Conservation (phyloP, 805 yeast species). For the Starmera dryadoides region DNA sequence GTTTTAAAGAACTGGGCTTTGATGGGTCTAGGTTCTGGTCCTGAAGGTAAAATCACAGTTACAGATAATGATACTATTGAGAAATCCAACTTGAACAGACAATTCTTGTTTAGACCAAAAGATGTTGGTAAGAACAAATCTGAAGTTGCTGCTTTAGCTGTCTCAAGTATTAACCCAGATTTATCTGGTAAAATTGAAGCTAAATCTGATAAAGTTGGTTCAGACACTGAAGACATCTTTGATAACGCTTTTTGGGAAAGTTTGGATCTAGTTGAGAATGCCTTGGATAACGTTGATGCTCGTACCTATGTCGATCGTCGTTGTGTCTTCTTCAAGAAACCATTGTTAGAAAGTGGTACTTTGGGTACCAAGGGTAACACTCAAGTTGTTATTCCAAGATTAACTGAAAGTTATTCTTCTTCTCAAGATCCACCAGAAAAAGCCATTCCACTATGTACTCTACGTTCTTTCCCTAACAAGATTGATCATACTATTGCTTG, state of each 20-base stretch:
- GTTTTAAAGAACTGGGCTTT: slow-evolving; percentile 98
- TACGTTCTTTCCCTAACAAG: slow-evolving; percentile 95
- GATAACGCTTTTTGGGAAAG: slow-evolving; percentile 79
- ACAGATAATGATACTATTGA: slow-evolving; percentile 96
- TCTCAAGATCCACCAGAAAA: slow-evolving; percentile 99
- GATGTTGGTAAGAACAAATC: slow-evolving; percentile 93
- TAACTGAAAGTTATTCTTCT: slow-evolving; percentile 94
- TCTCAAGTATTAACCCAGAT: slow-evolving; percentile 77
- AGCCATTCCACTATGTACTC: slow-evolving; percentile 93
- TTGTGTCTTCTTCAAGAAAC: slow-evolving; percentile 86
- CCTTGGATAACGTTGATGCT: slow-evolving; percentile 95
- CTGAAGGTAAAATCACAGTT: slow-evolving; percentile 72
- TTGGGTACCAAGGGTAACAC: slow-evolving; percentile 98
- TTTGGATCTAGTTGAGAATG: slow-evolving; percentile 89
- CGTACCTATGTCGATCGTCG: slow-evolving; percentile 96
- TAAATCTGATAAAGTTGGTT: slow-evolving; percentile 81
- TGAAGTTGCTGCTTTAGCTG: slow-evolving; percentile 86
- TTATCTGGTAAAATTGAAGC: slow-evolving; percentile 70
- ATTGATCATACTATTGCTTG: slow-evolving; percentile 99
- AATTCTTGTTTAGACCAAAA: slow-evolving; percentile 87
- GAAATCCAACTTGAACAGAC: slow-evolving; percentile 92
- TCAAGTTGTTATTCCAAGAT: slow-evolving; percentile 87
- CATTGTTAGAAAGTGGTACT: slow-evolving; percentile 93
- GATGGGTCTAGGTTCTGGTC: slow-evolving; percentile 92
- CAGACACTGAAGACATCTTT: slow-evolving; percentile 85